Conservation (phyloP, 2,329 filamentous ascomycete species). For the Penicillium palitans region DNA sequence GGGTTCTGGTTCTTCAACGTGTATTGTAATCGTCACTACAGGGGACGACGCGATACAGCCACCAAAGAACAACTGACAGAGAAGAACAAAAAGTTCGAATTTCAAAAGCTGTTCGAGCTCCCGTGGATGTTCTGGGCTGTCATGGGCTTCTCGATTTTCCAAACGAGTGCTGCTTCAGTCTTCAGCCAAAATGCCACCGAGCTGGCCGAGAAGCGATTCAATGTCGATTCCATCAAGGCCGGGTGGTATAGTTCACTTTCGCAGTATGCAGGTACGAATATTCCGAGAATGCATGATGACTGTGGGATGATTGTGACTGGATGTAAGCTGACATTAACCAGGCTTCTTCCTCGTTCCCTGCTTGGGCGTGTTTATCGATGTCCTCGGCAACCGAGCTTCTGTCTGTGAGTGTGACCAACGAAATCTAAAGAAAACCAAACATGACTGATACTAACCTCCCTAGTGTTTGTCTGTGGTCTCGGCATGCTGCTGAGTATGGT, state of each 20-base stretch:
- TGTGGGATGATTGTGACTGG: too few species aligned
- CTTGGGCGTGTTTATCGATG: slow-evolving; percentile 58
- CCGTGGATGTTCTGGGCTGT: slow-evolving; percentile 63
- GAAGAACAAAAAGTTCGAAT: slow-evolving; percentile 59
- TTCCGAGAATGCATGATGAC: not conserved
- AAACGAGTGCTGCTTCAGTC: slow-evolving; percentile 57
- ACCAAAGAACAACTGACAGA: slow-evolving; percentile 62
- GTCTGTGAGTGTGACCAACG: slow-evolving; percentile 35
- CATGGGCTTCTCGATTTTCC: slow-evolving; percentile 57
- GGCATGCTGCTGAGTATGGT: slow-evolving; percentile 57
- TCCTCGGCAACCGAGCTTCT: slow-evolving; percentile 55
- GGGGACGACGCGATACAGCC: slow-evolving; percentile 53
- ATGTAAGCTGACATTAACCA: not conserved
- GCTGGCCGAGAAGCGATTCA: slow-evolving; percentile 60
- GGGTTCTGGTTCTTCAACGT: slow-evolving; percentile 59
- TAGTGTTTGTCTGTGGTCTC: slow-evolving; percentile 46
- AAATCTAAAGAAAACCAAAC: not conserved
- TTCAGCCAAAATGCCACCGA: slow-evolving; percentile 62
- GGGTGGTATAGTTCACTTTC: slow-evolving; percentile 62
- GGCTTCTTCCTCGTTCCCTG: slow-evolving; percentile 60
- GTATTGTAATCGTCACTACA: slow-evolving; percentile 52
- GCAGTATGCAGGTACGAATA: slow-evolving; percentile 51
- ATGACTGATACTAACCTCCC: slow-evolving; percentile 26
- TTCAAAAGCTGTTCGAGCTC: slow-evolving; percentile 56
- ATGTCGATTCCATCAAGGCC: slow-evolving; percentile 55